phyloP scores from a whole-genome alignment of 2,329 filamentous ascomycete species.

The Hymenoscyphus linearis region DNA sequence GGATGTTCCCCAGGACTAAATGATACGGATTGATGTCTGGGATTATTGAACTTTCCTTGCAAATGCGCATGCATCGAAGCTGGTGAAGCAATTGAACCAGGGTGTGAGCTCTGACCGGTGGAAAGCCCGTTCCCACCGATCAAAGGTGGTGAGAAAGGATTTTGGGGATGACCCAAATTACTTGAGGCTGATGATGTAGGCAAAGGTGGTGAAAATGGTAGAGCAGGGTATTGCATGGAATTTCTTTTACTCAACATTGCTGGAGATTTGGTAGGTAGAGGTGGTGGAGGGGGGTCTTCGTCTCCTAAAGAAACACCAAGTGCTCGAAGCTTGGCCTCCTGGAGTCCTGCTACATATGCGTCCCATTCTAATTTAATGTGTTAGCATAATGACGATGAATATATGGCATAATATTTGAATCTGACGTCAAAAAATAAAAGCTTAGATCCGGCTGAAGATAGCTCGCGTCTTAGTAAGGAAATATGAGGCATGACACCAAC shows the following conservation, averaged over 20 bases:
- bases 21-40: constrained; percentile 63
- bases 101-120: constrained; percentile 55
- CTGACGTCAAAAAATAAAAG: neutral
- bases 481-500: neutral
- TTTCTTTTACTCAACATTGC: constrained; percentile 59
- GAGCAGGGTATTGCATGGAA: constrained; percentile 67
- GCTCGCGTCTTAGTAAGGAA: neutral
- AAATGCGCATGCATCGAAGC: constrained; percentile 56
- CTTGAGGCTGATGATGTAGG: constrained; percentile 74
- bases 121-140: constrained; percentile 54
- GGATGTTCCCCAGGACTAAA: constrained; percentile 53
- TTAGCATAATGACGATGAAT: neutral
- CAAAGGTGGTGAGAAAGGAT: constrained; percentile 50
- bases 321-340: constrained; percentile 88
- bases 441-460: neutral
- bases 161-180: constrained; percentile 50
- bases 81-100: constrained; percentile 66
- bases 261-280: constrained; percentile 62
- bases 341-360: constrained; percentile 73
- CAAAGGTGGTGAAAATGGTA: constrained; percentile 79
- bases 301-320: constrained; percentile 79
- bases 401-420: neutral
- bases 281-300: constrained; percentile 57
- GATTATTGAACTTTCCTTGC: constrained; percentile 61
- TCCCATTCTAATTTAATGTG: constrained; percentile 50